These are phyloP conservation scores for Thielaviopsis musarum DNA, from an alignment of 2,329 filamentous ascomycete genomes.

Conservation along the genomic window DNA sequence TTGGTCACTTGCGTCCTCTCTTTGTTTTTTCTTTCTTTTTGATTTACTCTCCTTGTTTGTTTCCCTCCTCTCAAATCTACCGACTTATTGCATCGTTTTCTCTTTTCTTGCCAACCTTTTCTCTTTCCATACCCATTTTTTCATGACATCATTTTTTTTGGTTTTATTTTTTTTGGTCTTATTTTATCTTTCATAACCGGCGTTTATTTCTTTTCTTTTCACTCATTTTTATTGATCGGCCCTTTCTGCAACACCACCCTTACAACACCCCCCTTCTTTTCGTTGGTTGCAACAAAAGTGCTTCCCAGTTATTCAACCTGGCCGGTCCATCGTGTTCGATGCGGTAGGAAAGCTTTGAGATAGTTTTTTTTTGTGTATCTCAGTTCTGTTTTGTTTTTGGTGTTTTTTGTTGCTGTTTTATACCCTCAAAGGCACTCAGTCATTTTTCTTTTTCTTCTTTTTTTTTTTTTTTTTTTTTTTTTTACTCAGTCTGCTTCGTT, in stretches of 20 bases:
- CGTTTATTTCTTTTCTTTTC: background rate
- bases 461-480: background rate
- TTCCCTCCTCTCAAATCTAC: too few species aligned
- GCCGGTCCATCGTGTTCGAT: too few species aligned
- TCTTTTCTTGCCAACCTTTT: background rate
- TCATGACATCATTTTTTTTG: conserved; percentile 1
- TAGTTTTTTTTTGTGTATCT: background rate
- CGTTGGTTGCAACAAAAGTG: background rate
- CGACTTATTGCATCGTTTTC: too few species aligned
- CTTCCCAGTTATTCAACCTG: too few species aligned
- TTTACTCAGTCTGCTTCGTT: background rate
- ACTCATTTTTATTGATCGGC: background rate
- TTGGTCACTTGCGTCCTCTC: too few species aligned
- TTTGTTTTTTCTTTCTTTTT: too few species aligned
- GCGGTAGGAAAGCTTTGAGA: background rate
- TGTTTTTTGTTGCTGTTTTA: conserved; percentile 5
- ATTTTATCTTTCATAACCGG: background rate
- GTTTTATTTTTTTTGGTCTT: background rate
- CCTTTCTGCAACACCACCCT: too few species aligned
- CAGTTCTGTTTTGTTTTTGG: background rate
- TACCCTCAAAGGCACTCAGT: conserved; percentile 5
- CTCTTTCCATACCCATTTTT: background rate
- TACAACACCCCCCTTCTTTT: background rate
- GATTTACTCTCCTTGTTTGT: too few species aligned
- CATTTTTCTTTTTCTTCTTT: too few species aligned